These are phyloP conservation scores for Colletotrichum sp. DNA, from an alignment of 2,329 filamentous ascomycete species.

Conservation along the genomic window DNA sequence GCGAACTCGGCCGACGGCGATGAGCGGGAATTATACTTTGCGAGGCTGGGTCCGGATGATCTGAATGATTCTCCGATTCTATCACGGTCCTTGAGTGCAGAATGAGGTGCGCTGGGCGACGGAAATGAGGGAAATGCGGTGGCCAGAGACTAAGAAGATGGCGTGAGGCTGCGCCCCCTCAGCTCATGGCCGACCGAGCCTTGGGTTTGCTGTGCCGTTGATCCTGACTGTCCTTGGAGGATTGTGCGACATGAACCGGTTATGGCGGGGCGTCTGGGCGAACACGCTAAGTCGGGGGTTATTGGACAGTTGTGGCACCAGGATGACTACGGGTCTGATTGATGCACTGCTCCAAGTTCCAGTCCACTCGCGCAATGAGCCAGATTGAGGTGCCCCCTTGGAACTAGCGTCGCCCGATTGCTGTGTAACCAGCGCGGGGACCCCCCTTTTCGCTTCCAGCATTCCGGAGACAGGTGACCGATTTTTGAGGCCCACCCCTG, in stretches of 20 bases:
- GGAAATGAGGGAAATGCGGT: not conserved
- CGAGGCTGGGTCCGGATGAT: not conserved
- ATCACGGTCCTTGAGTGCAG: not conserved
- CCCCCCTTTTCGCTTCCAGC: not conserved
- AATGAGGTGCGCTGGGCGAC: not conserved
- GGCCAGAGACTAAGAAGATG: not conserved
- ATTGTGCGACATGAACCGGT: not conserved
- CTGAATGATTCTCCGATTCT: not conserved
- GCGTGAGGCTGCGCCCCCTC: not conserved
- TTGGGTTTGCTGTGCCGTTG: not conserved
- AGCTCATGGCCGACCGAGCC: not conserved
- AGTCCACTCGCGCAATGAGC: not conserved
- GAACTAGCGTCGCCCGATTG: not conserved
- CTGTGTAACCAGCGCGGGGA: not conserved
- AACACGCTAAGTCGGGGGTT: not conserved
- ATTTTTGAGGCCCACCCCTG: not conserved
- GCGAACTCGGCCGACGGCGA: not conserved
- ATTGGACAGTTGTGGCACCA: not conserved
- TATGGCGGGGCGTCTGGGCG: not conserved
- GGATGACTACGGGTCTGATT: not conserved
- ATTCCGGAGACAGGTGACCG: not conserved
- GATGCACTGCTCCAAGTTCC: not conserved
- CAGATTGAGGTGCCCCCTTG: not conserved
- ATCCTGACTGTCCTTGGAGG: not conserved
- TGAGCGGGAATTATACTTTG: not conserved